These are phyloP conservation scores for Mucor saturninus DNA, from an alignment of 371 early-diverging fungal genomes.

Conservation along the genomic window DNA sequence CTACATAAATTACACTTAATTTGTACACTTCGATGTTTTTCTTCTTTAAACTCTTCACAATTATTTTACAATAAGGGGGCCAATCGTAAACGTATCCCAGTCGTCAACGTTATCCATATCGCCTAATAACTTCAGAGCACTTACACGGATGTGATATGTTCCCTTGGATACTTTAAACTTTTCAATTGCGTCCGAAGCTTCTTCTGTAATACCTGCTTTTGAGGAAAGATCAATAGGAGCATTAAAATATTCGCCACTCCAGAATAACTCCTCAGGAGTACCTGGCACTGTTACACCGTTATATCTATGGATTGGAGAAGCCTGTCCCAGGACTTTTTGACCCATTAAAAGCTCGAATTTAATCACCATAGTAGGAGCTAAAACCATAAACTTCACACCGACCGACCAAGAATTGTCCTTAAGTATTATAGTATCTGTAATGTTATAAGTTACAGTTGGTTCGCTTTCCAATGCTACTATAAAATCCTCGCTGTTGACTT, in stretches of 20 bases:
- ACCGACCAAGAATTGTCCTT: too few species aligned
- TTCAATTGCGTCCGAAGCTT: not conserved
- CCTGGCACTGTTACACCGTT: not conserved
- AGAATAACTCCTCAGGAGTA: not conserved
- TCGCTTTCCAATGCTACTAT: conserved; percentile 17
- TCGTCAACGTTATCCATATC: not conserved
- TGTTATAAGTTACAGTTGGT: too few species aligned
- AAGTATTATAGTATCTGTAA: too few species aligned
- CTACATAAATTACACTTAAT: too few species aligned
- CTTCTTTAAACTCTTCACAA: not conserved
- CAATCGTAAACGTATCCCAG: conserved; percentile 7
- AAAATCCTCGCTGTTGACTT: conserved; percentile 15
- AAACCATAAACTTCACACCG: too few species aligned
- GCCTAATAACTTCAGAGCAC: conserved; percentile 15
- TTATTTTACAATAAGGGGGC: not conserved
- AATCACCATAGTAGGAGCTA: too few species aligned
- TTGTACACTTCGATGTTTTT: too few species aligned
- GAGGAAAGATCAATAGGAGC: not conserved
- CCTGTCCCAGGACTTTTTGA: not conserved
- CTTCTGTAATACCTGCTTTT: not conserved
- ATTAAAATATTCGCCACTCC: not conserved
- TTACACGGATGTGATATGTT: conserved; percentile 6
- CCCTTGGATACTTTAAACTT: not conserved
- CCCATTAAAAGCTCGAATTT: too few species aligned
- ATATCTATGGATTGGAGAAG: not conserved